phyloP scores from a whole-genome alignment of 208 protist genomes.

The Trichomonas gallinae region DNA sequence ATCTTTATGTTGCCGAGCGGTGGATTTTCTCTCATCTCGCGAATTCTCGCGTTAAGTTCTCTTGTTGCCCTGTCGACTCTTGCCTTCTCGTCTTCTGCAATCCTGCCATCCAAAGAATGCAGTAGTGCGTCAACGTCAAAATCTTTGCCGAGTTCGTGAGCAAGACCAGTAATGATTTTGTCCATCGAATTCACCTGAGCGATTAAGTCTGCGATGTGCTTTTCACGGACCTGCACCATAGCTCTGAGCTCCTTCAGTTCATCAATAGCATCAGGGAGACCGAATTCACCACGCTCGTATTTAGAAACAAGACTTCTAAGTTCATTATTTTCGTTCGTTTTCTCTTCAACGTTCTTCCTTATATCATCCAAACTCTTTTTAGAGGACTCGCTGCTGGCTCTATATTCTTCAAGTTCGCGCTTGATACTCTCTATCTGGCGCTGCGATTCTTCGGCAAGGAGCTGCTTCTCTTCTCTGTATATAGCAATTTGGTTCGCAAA shows the following conservation, averaged over 20 bases:
- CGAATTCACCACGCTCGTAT: background rate
- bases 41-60: background rate
- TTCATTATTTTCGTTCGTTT: background rate
- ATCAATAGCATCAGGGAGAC: background rate
- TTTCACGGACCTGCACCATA: background rate
- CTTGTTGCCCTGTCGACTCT: background rate
- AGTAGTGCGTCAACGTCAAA: background rate
- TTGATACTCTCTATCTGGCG: background rate
- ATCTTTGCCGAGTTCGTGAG: background rate
- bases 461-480: background rate
- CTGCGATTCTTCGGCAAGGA: background rate
- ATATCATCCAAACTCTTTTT: background rate
- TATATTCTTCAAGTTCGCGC: background rate
- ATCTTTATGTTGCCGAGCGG: background rate
- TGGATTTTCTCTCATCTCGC: background rate
- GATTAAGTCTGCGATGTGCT: background rate
- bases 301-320: background rate
- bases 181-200: conserved; percentile 6
- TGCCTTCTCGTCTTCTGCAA: background rate
- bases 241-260: background rate
- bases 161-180: background rate
- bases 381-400: background rate
- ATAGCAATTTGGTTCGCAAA: background rate
- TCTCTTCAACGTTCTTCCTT: background rate
- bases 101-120: background rate